Base-by-base conservation (phyloP, 768 basidiomycete genomes). In the Paxillus ammoniavirescens region DNA sequence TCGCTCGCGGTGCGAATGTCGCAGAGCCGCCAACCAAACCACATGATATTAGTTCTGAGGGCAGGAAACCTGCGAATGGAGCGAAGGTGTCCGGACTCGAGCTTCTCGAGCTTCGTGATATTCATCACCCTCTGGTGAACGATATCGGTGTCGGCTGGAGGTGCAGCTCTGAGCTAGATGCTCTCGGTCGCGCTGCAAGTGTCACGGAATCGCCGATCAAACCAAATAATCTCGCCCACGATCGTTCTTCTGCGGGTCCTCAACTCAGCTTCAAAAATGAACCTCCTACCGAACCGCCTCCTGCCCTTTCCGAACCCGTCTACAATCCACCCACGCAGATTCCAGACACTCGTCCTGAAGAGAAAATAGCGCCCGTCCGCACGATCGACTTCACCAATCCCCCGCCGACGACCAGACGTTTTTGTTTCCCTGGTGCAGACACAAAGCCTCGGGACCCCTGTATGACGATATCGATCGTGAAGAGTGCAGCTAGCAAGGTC, bases 341-440 rank as follows among this genome's bases (percentile, higher is more conserved):
- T 2, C 1, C 23, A 14, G 33, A 10, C 43, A 14, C 7, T 15
- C 36, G 26, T 4, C 14, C 23, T 28, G 10, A 9, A 4, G 31
- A 47, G 15, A 47, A 54, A 17, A 18, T 26, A 13, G 28, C 38
- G 9, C 49, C 60, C 5, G 50, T 61, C 14, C 62, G 59, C 21
- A 53, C 56, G 37, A 69, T 71, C 52, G 69, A 69, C 53, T 69
- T 71, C 49, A 67, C 67, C 18, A 58, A 58, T 28, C 43, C 55
- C 5, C 57, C 63, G 4, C 49, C 57, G 9, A 49, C 50, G 2
- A 50, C 23, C 31, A 52, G 54, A 46, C 61, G 58, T 15, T 38
- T 37, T 23, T 59, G 58, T n/a, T 54, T 63, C 35, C 56, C 50
- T 26, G 49, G 17, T 8, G 3, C 48, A 0, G 21, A 47, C 2